These are phyloP conservation scores for Pelargonium citronellum DNA, from an alignment of 441 rosid species.

Conservation along the genomic window DNA sequence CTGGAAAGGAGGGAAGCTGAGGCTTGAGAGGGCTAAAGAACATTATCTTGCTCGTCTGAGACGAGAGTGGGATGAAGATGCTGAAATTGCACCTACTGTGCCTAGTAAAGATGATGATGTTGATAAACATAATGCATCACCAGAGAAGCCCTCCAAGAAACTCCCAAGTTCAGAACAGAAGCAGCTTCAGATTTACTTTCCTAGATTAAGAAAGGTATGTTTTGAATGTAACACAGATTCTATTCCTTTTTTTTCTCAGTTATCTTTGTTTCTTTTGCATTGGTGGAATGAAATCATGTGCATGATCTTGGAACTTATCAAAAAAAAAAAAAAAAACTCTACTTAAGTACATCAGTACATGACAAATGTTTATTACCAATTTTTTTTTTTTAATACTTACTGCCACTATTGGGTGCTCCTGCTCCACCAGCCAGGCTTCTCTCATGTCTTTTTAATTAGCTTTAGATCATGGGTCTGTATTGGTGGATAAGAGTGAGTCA, in stretches of 20 bases:
- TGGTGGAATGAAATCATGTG: not conserved
- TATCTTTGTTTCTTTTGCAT: not conserved
- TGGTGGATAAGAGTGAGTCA: not conserved
- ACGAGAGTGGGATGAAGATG: slow-evolving; percentile 63
- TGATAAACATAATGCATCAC: slow-evolving; percentile 19
- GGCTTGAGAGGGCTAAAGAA: slow-evolving; percentile 84
- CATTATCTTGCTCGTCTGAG: slow-evolving; percentile 57
- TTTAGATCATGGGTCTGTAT: not conserved
- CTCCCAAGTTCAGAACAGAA: slow-evolving; percentile 17
- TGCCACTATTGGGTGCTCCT: too few relatives aligned
- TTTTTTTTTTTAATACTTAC: too few relatives aligned
- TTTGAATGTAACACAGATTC: not conserved
- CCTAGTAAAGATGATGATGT: slow-evolving; percentile 16
- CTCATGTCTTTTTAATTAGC: too few relatives aligned
- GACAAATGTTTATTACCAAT: too few relatives aligned
- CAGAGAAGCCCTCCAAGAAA: slow-evolving; percentile 21
- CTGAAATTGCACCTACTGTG: slow-evolving; percentile 18
- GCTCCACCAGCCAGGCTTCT: too few relatives aligned
- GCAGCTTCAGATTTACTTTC: slow-evolving; percentile 61
- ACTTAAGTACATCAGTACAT: too few relatives aligned
- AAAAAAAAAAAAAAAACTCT: not conserved
- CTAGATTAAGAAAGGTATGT: slow-evolving; percentile 58
- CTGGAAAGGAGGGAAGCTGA: slow-evolving; percentile 84
- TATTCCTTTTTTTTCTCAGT: not conserved
- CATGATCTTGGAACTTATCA: not conserved